These are phyloP conservation scores for Peltaster fructicola DNA, from an alignment of 2,329 filamentous ascomycete genomes.

Conservation along the genomic window DNA sequence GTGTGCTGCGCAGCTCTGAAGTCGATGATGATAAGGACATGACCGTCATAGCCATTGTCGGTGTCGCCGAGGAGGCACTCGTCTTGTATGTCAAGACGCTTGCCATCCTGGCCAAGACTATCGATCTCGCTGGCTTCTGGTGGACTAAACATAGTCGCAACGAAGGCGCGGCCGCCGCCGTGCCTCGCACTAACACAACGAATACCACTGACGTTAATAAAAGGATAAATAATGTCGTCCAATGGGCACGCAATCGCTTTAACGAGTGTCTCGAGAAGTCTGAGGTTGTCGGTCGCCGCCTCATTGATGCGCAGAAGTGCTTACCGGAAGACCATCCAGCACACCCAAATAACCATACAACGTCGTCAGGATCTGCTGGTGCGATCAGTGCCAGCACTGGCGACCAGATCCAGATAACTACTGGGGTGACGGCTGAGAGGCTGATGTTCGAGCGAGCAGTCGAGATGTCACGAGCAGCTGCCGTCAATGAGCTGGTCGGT, in stretches of 20 bases:
- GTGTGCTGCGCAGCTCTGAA: conserved; percentile 33
- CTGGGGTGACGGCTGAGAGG: conserved; percentile 85
- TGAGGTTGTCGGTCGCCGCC: conserved; percentile 75
- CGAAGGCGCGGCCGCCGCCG: conserved; percentile 32
- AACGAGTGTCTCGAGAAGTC: conserved; percentile 96
- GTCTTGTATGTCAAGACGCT: conserved; percentile 94
- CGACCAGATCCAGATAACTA: conserved; percentile 68
- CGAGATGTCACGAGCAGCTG: conserved; percentile 89
- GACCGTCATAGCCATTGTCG: conserved; percentile 69
- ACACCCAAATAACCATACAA: conserved; percentile 62
- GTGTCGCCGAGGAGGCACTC: conserved; percentile 81
- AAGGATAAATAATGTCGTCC: conserved; percentile 81
- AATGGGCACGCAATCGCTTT: conserved; percentile 87
- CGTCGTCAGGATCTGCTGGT: conserved; percentile 27
- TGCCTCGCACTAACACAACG: conserved; percentile 6
- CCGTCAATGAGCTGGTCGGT: conserved; percentile 88
- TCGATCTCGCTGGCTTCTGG: conserved; percentile 88
- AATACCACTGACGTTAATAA: conserved; percentile 14
- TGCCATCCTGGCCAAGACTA: conserved; percentile 75
- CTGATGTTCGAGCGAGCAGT: conserved; percentile 95
- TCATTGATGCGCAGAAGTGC: conserved; percentile 69
- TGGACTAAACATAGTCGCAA: conserved; percentile 41
- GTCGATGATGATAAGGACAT: conserved; percentile 53
- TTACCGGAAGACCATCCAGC: conserved; percentile 72
- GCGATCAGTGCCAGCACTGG: conserved; percentile 41